Conservation (phyloP, 208 protist genomes). For the Crithidia bombi region DNA sequence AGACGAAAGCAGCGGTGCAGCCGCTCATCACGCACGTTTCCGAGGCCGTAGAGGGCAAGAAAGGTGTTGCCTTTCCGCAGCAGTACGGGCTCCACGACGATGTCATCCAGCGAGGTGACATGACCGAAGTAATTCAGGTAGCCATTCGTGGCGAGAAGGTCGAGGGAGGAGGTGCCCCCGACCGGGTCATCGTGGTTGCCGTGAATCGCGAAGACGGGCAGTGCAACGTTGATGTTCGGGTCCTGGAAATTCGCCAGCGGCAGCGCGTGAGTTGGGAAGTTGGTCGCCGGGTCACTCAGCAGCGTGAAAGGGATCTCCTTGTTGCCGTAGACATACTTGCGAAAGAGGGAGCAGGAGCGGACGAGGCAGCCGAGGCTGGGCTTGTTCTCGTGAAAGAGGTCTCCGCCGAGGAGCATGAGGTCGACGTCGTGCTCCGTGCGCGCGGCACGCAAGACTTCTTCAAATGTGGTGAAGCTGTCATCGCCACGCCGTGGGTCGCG, state of each 20-base stretch:
- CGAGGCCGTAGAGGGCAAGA: conserved; percentile 98
- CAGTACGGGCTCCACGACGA: conserved; percentile 93
- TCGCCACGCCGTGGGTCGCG: conserved; percentile 96
- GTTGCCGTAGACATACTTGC: conserved; percentile 93
- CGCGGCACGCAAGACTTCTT: conserved; percentile 97
- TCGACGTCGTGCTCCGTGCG: conserved; percentile 95
- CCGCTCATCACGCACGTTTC: conserved; percentile 98
- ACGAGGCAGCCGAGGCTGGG: conserved; percentile 94
- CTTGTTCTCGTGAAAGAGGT: conserved; percentile 99
- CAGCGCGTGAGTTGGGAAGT: conserved; percentile 90
- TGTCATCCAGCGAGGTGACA: conserved; percentile 89
- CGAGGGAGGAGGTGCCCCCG: conserved; percentile 94
- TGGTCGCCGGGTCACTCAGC: conserved; percentile 89
- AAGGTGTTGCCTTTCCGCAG: conserved; percentile 95
- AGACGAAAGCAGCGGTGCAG: conserved; percentile 96
- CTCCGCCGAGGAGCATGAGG: conserved; percentile 97
- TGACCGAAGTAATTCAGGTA: conserved; percentile 99
- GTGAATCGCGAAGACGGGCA: conserved; percentile 99
- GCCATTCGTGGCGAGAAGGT: conserved; percentile 93
- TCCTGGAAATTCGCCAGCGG: conserved; percentile 94
- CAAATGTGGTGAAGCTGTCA: conserved; percentile 98
- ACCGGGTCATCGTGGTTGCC: conserved; percentile 99
- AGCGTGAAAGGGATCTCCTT: conserved; percentile 91
- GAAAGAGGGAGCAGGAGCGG: conserved; percentile 87
- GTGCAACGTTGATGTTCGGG: conserved; percentile 97